Evolutionary conservation across 1,284 basidiomycete species (phyloP).

Genomic region (Rhodotorula sp.): DNA sequence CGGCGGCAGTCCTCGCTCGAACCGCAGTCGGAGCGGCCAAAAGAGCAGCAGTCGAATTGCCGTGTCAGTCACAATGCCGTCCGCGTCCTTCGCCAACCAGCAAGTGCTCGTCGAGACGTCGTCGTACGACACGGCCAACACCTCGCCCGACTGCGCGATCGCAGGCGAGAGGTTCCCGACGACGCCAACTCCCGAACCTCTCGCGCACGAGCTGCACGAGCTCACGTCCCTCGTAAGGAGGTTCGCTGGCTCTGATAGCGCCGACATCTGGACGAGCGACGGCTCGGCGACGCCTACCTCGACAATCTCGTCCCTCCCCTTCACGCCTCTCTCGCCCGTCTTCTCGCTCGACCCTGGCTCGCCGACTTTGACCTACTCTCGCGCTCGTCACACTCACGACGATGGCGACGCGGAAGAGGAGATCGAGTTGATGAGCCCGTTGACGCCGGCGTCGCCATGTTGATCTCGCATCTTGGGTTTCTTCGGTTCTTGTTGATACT

Average conservation of each 20-base stretch:
- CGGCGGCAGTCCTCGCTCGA: neutral
- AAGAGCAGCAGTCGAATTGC: neutral
- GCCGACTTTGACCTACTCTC: neutral
- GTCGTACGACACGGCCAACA: neutral
- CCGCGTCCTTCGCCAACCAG: neutral
- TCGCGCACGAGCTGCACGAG: neutral
- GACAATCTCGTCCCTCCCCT: neutral
- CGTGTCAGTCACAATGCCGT: neutral
- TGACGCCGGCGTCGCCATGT: slow-evolving; percentile 6
- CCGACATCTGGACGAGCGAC: neutral
- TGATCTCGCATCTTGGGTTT: neutral
- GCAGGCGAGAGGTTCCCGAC: too few species aligned
- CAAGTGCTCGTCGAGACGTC: neutral
- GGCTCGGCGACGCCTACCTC: neutral
- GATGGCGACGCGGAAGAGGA: neutral
- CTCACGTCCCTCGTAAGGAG: neutral
- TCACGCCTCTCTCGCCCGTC: neutral
- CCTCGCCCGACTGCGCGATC: too few species aligned
- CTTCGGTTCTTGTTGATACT: too few species aligned
- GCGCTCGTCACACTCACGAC: neutral
- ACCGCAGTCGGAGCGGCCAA: neutral
- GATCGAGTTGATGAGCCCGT: neutral
- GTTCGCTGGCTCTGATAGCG: neutral
- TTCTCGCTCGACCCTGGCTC: neutral
- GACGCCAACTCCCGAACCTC: too few species aligned